phyloP scores from a whole-genome alignment of 352 stramenopile species.

The Phytophthora uliginosa region DNA sequence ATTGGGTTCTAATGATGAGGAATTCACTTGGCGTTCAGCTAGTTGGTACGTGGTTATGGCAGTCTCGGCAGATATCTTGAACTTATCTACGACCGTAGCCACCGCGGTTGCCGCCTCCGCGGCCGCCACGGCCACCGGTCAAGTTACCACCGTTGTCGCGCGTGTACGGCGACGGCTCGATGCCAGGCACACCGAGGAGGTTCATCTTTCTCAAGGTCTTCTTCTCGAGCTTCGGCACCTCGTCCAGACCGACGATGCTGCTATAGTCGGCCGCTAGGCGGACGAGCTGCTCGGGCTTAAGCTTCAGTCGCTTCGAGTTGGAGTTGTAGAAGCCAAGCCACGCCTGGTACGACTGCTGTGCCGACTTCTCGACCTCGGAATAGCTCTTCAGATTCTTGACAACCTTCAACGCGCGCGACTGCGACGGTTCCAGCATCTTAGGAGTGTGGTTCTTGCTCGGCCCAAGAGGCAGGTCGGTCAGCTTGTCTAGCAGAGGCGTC shows the following conservation, averaged over 20 bases:
- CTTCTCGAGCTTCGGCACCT: slow-evolving; percentile 90
- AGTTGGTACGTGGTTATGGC: slow-evolving; percentile 19
- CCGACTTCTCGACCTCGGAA: slow-evolving; percentile 79
- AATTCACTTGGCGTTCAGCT: slow-evolving; percentile 38
- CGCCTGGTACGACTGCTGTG: slow-evolving; percentile 93
- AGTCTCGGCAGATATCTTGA: slow-evolving; percentile 17
- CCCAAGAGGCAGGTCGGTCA: slow-evolving; percentile 73
- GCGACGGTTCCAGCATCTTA: slow-evolving; percentile 25
- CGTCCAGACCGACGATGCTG: slow-evolving; percentile 60
- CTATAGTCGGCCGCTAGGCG: slow-evolving; percentile 76
- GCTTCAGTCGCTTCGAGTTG: slow-evolving; percentile 62
- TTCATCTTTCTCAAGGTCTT: slow-evolving; percentile 87
- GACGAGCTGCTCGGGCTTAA: slow-evolving; percentile 71
- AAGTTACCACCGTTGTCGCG: slow-evolving; percentile 39
- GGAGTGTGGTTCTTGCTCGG: slow-evolving; percentile 27
- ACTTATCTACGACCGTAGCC: slow-evolving; percentile 42
- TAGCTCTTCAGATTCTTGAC: slow-evolving; percentile 53
- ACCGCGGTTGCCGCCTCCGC: slow-evolving; percentile 23
- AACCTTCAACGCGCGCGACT: slow-evolving; percentile 39
- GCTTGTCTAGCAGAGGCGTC: slow-evolving; percentile 67
- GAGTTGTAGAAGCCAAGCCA: slow-evolving; percentile 97
- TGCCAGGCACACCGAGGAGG: slow-evolving; percentile 80
- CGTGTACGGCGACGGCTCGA: slow-evolving; percentile 60
- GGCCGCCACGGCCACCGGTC: slow-evolving; percentile 16
- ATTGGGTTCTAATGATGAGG: slow-evolving; percentile 53